Percentiles rank a stretch among this genome's conserved stretches.
These are phyloP conservation scores for Solanum chiquidenum DNA, from an alignment of 257 asterid genomes.

Conservation along the genomic window DNA sequence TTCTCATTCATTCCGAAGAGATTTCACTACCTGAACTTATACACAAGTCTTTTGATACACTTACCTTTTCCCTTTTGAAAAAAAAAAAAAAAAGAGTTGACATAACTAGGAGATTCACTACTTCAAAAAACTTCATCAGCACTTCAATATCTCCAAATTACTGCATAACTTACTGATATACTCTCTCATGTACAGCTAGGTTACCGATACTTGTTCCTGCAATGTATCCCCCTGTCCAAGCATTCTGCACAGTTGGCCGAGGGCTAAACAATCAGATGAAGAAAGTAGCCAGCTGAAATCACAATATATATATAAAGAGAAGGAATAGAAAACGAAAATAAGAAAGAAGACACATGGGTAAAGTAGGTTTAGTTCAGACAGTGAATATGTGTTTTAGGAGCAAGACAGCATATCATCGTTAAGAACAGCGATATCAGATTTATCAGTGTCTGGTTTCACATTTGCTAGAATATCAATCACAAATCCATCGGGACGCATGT, in stretches of 20 bases:
- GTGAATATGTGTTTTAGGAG: neutral
- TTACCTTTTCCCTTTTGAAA: neutral
- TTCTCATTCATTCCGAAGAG: neutral
- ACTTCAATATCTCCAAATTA: neutral
- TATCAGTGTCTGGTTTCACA: neutral
- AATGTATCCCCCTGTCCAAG: slow-evolving; percentile 91
- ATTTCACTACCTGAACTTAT: neutral
- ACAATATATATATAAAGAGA: neutral
- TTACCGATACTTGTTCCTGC: slow-evolving; percentile 81
- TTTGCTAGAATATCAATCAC: neutral
- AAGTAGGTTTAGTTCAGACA: neutral
- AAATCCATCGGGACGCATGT: neutral
- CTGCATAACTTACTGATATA: neutral
- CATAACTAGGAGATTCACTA: neutral
- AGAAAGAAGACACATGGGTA: neutral
- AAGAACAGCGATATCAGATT: neutral
- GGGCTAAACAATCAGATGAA: slow-evolving; percentile 1
- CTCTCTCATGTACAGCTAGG: neutral
- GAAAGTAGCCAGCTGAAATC: neutral
- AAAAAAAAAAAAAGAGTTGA: neutral
- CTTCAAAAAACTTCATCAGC: neutral
- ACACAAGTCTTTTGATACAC: neutral
- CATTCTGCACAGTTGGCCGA: slow-evolving; percentile 39
- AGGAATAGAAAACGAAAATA: neutral
- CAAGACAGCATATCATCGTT: neutral